Percentiles rank a stretch among this genome's conserved stretches.
These are phyloP conservation scores for Amphirosellinia nigrospora DNA, from an alignment of 495 filamentous ascomycete genomes.

Conservation along the genomic window DNA sequence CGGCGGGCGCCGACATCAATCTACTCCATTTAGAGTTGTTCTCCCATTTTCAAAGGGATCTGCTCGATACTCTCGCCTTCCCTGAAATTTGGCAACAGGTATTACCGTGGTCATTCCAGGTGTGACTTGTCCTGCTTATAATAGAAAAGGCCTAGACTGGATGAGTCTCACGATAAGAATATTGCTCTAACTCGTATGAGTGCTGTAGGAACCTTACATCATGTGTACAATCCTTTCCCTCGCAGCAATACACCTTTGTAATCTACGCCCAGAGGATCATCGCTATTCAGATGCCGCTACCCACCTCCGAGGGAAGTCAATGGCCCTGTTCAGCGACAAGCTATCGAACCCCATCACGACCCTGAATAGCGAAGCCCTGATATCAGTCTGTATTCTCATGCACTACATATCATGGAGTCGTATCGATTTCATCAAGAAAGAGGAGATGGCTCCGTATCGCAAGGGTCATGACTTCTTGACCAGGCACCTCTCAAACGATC, in stretches of 20 bases:
- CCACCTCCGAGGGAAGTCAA: not conserved
- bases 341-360: constrained; percentile 30
- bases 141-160: not conserved
- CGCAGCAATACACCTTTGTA: constrained; percentile 34
- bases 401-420: constrained; percentile 39
- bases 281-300: not conserved
- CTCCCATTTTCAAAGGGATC: constrained; percentile 37
- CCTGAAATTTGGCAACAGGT: constrained; percentile 36
- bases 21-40: constrained; percentile 40
- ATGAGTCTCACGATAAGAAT: not conserved
- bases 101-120: constrained; percentile 31
- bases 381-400: constrained; percentile 32
- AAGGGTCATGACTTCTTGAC: constrained; percentile 13
- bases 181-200: not conserved
- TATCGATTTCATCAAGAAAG: constrained; percentile 27
- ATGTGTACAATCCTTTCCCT: constrained; percentile 38
- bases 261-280: constrained; percentile 24
- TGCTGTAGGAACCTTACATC: constrained; percentile 33
- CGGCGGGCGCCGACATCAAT: constrained; percentile 23
- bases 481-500: constrained; percentile 20
- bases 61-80: constrained; percentile 34
- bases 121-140: not conserved
- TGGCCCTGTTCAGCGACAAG: constrained; percentile 3
- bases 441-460: not conserved
- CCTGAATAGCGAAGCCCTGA: constrained; percentile 20